Percentiles rank a stretch among this genome's conserved stretches.
These are phyloP conservation scores for Coprinopsis cinerea DNA, from an alignment of 768 basidiomycete species.

Conservation along the genomic window DNA sequence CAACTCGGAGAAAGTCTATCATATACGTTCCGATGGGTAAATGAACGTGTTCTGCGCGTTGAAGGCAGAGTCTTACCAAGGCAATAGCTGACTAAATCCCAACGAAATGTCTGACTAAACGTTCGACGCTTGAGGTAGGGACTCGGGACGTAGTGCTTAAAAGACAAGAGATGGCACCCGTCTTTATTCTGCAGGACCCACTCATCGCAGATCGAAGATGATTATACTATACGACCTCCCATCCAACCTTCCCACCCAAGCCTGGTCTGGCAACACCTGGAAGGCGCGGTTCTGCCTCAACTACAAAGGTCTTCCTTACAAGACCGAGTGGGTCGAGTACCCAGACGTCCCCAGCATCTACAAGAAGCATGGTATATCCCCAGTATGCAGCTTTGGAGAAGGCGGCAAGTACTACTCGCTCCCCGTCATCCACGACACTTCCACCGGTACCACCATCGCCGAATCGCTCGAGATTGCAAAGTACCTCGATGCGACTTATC, in stretches of 20 bases:
- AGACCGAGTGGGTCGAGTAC: constrained; percentile 45
- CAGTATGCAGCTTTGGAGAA: constrained; percentile 22
- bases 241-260: background rate
- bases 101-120: too few species aligned
- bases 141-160: too few species aligned
- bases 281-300: constrained; percentile 24
- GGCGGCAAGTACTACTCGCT: constrained; percentile 34
- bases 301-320: constrained; percentile 30
- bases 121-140: too few species aligned
- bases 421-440: constrained; percentile 42
- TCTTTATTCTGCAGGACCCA: too few species aligned
- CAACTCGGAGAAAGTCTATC: too few species aligned
- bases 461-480: constrained; percentile 43
- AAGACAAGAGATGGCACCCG: too few species aligned
- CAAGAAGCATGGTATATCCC: constrained; percentile 27
- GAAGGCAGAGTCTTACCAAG: too few species aligned
- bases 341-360: constrained; percentile 35
- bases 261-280: constrained; percentile 9
- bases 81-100: too few species aligned
- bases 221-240: constrained; percentile 9
- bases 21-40: too few species aligned
- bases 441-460: constrained; percentile 29
- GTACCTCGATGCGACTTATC: too few species aligned
- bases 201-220: background rate
- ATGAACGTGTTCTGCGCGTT: too few species aligned